Percentiles rank a stretch among this genome's conserved stretches.
phyloP scores from a whole-genome alignment of 169 alveolate genomes.

The Ichthyophthirius multifiliis region DNA sequence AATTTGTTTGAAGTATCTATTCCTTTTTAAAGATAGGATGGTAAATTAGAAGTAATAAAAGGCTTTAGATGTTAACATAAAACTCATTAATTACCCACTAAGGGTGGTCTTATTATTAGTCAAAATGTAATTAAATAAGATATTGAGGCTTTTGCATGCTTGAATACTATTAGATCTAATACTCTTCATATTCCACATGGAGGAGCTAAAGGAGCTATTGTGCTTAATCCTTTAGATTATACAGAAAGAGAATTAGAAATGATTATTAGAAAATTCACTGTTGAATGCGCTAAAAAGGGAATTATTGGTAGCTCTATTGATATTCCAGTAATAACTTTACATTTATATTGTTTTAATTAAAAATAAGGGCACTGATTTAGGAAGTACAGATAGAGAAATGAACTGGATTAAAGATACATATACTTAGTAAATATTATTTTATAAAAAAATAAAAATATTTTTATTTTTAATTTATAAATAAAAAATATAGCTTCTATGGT shows the following conservation, averaged over 20 bases:
- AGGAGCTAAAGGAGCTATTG: slow-evolving; percentile 83
- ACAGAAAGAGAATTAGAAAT: slow-evolving; percentile 42
- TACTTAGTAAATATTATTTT: slow-evolving; percentile 4
- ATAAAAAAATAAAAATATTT: not conserved
- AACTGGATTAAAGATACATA: slow-evolving; percentile 58
- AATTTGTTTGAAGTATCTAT: slow-evolving; percentile 30
- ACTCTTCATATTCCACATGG: slow-evolving; percentile 70
- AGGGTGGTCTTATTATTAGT: slow-evolving; percentile 32
- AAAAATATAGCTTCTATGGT: slow-evolving; percentile 31
- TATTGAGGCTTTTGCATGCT: not conserved
- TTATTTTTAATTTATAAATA: not conserved
- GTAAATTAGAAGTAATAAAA: slow-evolving; percentile 25
- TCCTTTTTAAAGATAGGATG: slow-evolving; percentile 40
- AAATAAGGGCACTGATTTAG: slow-evolving; percentile 47
- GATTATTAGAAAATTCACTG: slow-evolving; percentile 40
- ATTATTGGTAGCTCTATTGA: slow-evolving; percentile 48
- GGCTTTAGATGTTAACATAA: slow-evolving; percentile 46
- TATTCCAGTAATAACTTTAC: slow-evolving; percentile 11
- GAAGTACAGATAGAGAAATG: slow-evolving; percentile 42
- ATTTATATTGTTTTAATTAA: not conserved
- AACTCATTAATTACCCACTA: slow-evolving; percentile 35
- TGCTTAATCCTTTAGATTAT: slow-evolving; percentile 64
- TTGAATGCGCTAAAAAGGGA: slow-evolving; percentile 48
- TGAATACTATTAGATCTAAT: slow-evolving; percentile 61
- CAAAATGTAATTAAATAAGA: not conserved